These are phyloP conservation scores for Yarrowia keelungensis DNA, from an alignment of 805 yeast genomes.

Conservation along the genomic window DNA sequence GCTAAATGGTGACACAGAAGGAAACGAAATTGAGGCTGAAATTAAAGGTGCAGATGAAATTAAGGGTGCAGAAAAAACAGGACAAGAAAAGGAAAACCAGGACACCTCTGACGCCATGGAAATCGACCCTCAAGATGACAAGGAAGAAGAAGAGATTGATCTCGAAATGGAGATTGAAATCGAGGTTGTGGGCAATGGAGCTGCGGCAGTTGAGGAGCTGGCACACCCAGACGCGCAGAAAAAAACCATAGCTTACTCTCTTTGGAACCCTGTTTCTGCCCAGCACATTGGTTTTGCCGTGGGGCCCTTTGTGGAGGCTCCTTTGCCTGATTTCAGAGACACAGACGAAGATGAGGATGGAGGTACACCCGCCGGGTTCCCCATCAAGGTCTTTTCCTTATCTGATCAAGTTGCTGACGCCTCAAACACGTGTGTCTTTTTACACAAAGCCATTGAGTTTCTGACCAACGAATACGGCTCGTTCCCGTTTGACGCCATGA, in stretches of 20 bases:
- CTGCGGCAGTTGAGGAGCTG: constrained; percentile 74
- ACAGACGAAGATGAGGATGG: constrained; percentile 50
- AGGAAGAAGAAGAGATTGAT: constrained; percentile 41
- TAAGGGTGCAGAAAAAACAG: background rate
- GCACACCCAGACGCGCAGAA: constrained; percentile 70
- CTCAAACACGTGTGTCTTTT: constrained; percentile 74
- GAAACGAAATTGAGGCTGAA: no score
- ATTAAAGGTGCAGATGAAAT: no score
- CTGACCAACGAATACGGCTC: constrained; percentile 90
- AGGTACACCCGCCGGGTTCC: constrained; percentile 51
- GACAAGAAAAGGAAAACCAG: constrained; percentile 41
- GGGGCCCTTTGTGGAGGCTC: constrained; percentile 79
- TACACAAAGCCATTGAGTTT: constrained; percentile 80
- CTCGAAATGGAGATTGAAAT: constrained; percentile 43
- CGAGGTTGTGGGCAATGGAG: constrained; percentile 43
- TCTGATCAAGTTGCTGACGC: constrained; percentile 66
- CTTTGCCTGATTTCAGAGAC: constrained; percentile 57
- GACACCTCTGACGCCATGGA: constrained; percentile 28
- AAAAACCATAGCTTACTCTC: constrained; percentile 73
- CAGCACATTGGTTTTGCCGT: constrained; percentile 96
- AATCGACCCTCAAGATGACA: constrained; percentile 44
- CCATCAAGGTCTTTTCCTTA: constrained; percentile 67
- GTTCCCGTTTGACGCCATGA: constrained; percentile 85
- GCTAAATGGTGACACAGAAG: no score
- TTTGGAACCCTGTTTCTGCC: constrained; percentile 86